phyloP scores from a whole-genome alignment of 176 grass and related monocot species.

The Bolboschoenus planiculmis region DNA sequence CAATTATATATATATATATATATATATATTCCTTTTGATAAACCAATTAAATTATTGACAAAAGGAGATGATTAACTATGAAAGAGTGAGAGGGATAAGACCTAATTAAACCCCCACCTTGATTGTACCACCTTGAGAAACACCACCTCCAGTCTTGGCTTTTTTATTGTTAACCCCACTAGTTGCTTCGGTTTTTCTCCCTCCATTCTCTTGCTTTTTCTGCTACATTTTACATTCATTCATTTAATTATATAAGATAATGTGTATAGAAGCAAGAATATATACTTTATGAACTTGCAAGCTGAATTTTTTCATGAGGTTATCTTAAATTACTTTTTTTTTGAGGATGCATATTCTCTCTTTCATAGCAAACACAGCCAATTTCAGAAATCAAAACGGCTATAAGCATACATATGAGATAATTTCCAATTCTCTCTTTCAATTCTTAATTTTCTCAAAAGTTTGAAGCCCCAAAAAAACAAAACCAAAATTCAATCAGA shows the following conservation, averaged over 20 bases:
- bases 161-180: slow-evolving; percentile 13
- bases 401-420: not conserved
- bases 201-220: slow-evolving; percentile 21
- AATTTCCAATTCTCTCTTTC: not conserved
- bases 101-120: slow-evolving; percentile 9
- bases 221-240: not conserved
- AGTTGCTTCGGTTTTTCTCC: slow-evolving; percentile 7
- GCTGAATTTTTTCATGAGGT: too few relatives aligned
- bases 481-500: too few relatives aligned
- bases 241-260: not conserved
- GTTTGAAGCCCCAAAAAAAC: too few relatives aligned
- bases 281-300: not conserved
- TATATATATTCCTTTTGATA: not conserved
- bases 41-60: not conserved
- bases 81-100: not conserved
- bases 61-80: not conserved
- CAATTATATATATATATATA: too few relatives aligned
- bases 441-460: not conserved
- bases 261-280: not conserved
- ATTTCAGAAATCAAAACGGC: not conserved
- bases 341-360: too few relatives aligned
- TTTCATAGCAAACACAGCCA: not conserved
- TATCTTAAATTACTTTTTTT: not conserved
- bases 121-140: slow-evolving; percentile 17
- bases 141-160: slow-evolving; percentile 1